Base-by-base conservation (phyloP, 2,329 filamentous ascomycete species). In the Microsporum audouinii region DNA sequence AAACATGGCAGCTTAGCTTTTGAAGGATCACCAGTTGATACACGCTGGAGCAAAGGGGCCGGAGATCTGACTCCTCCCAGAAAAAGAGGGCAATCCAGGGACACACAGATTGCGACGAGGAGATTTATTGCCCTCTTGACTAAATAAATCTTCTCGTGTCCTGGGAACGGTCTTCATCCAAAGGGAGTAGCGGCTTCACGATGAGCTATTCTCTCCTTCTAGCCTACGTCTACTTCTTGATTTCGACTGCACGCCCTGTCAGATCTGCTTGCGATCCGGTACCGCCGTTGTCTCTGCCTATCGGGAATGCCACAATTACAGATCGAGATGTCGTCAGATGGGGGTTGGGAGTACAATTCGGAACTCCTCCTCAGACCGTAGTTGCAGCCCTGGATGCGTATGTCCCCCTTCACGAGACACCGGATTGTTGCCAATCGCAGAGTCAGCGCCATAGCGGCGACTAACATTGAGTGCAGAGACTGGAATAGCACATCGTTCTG, bases 401-500 rank as follows among this genome's bases (percentile, higher is more conserved):
- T 49, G 59, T 59, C 31, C 5, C 8, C 3, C 8, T 55, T 17
- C 17, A 23, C 17, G 17, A 23, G 17, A 23, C 17, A 23, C 17
- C 43, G 6, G 23, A 55, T 29, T 12, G 29, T 34, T 17, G 23
- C 6, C 55, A 29, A 34, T 41, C 23, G 36, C 34, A 41, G 12
- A 29, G 23, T 2, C 17, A 34, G 51, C 8, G 27, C 14, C 27
- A 17, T 14, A 8, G 17, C 14, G n/a, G 47, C 12, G 12, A 41
- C 58, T 57, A 12, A 57, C 39, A 27, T 12, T 34, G 49, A 23
- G 34, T 36, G 38, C 41, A 63, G 55, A 17, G 62, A 61, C 27
- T 63, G 60, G 59, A 63, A 63, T 31, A 63, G 58, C 23, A 61
- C 59, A 2, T 36, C 34, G 5, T 14, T 61, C 31, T 61, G 49